These are phyloP conservation scores for Boletus rubroflammeus DNA, from an alignment of 768 basidiomycete species.

Conservation along the genomic window DNA sequence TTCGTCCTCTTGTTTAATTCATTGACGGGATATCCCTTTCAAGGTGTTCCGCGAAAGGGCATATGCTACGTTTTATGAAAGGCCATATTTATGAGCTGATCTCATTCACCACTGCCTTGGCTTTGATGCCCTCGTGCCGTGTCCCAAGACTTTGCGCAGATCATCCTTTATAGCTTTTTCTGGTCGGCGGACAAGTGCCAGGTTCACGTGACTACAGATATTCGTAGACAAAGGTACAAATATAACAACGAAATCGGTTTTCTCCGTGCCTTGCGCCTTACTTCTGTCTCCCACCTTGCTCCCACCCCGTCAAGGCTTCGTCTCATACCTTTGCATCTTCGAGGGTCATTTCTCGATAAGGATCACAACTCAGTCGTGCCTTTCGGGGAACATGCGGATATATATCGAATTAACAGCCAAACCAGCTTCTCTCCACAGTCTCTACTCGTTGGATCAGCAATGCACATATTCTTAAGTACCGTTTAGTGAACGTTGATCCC, in stretches of 20 bases:
- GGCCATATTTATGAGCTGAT: not conserved
- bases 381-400: not conserved
- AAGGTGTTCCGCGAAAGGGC: not conserved
- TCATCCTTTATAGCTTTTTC: not conserved
- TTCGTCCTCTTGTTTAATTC: not conserved
- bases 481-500: not conserved
- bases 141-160: not conserved
- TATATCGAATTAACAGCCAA: not conserved
- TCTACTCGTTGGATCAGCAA: conserved; percentile 1
- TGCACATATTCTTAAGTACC: not conserved
- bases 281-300: not conserved
- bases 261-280: not conserved
- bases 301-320: not conserved
- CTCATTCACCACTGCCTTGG: not conserved
- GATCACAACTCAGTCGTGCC: not conserved
- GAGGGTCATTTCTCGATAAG: not conserved
- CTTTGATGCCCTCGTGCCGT: not conserved
- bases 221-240: not conserved
- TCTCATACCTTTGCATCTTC: not conserved
- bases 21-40: not conserved
- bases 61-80: not conserved
- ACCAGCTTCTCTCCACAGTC: not conserved
- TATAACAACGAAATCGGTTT: not conserved
- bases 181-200: not conserved
- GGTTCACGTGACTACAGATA: not conserved